phyloP scores from a whole-genome alignment of 2,329 filamentous ascomycete species.

The Acephala macrosclerotiorum region DNA sequence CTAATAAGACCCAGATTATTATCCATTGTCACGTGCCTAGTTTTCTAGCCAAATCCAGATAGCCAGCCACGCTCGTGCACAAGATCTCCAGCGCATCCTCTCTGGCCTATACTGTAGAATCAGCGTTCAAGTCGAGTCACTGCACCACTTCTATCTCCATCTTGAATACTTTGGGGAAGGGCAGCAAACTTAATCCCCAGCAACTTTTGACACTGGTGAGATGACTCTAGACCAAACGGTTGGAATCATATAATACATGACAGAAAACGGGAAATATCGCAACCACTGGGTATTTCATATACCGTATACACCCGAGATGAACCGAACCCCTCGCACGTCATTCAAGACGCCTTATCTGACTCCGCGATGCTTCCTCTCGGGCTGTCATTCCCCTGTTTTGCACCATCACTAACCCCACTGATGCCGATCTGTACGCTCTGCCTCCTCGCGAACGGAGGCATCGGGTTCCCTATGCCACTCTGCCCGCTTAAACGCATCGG shows the following conservation, averaged over 20 bases:
- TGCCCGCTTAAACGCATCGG: constrained; percentile 35
- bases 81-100: too few relatives aligned
- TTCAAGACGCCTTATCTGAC: constrained; percentile 15
- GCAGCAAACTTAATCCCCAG: too few relatives aligned
- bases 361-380: constrained; percentile 36
- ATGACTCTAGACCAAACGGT: too few relatives aligned
- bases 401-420: constrained; percentile 19
- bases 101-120: too few relatives aligned
- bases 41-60: too few relatives aligned
- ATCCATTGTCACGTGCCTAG: too few relatives aligned
- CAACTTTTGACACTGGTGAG: too few relatives aligned
- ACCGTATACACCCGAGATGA: neutral
- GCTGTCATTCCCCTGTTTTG: constrained; percentile 28
- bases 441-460: constrained; percentile 33
- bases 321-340: neutral
- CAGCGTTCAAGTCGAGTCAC: too few relatives aligned
- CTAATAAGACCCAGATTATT: too few relatives aligned
- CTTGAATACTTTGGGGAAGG: too few relatives aligned
- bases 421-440: constrained; percentile 34
- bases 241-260: neutral
- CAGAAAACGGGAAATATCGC: neutral
- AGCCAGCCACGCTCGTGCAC: too few relatives aligned
- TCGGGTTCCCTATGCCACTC: constrained; percentile 29
- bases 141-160: too few relatives aligned
- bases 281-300: neutral